A percentile compares a stretch with the other conserved stretches of the same genome.
phyloP scores from a whole-genome alignment of 176 grass and related monocot species.

The Raddia guianensis region DNA sequence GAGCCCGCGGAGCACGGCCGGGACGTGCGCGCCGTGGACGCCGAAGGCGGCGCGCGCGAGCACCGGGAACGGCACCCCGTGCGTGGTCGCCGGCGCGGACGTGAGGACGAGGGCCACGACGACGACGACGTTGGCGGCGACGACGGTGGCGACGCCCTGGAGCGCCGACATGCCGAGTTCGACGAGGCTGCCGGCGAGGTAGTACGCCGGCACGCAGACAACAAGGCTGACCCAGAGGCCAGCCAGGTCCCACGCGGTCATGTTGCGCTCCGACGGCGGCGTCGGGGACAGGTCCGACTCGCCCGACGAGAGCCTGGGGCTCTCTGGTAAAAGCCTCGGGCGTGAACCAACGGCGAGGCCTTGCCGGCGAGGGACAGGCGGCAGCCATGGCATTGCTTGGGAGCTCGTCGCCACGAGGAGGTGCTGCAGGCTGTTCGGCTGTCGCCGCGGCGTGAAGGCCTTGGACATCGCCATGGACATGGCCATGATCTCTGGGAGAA shows the following conservation, averaged over 20 bases:
- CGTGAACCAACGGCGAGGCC: conserved; percentile 22
- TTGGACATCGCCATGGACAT: conserved; percentile 49
- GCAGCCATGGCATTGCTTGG: conserved; percentile 23
- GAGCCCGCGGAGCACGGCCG: conserved; percentile 77
- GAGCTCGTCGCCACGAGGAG: conserved; percentile 20
- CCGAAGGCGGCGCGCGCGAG: conserved; percentile 83
- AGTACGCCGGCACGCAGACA: conserved; percentile 90
- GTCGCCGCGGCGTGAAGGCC: conserved; percentile 30
- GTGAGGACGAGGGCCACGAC: conserved; percentile 66
- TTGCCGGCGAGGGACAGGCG: conserved; percentile 38
- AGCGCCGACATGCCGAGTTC: conserved; percentile 95
- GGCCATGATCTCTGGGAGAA: conserved; percentile 31
- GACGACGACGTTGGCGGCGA: conserved; percentile 65
- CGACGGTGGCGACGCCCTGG: conserved; percentile 76
- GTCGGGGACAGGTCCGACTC: conserved; percentile 69
- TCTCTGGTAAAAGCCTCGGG: conserved; percentile 34
- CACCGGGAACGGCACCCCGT: conserved; percentile 87
- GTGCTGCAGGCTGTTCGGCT: conserved; percentile 15
- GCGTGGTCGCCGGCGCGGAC: conserved; percentile 64
- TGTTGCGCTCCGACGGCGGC: conserved; percentile 64
- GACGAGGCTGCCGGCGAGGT: conserved; percentile 92
- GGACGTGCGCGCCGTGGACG: conserved; percentile 71
- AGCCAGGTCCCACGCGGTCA: conserved; percentile 80
- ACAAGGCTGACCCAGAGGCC: conserved; percentile 93
- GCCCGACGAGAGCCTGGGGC: conserved; percentile 17